These are phyloP conservation scores for Deakozyma indianensis DNA, from an alignment of 805 yeast species.

Conservation along the genomic window DNA sequence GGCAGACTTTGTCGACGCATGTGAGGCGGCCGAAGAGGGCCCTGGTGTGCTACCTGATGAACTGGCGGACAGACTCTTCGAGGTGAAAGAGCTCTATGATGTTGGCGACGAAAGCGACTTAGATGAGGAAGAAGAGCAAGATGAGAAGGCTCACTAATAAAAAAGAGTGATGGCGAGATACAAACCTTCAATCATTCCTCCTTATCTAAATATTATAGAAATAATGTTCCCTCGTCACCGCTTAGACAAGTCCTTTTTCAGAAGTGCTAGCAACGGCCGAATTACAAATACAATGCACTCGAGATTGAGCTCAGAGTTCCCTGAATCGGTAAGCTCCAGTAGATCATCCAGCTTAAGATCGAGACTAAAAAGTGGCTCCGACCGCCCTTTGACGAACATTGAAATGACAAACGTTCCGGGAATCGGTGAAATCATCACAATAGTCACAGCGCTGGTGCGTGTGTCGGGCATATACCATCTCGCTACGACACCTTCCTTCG, in stretches of 20 bases:
- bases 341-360: constrained; percentile 22
- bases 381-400: constrained; percentile 17
- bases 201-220: neutral
- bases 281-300: constrained; percentile 18
- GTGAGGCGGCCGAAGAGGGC: neutral
- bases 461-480: constrained; percentile 16
- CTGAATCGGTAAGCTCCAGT: constrained; percentile 16
- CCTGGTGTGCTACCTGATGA: neutral
- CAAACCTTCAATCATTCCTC: neutral
- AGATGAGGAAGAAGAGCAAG: neutral
- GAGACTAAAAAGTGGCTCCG: constrained; percentile 17
- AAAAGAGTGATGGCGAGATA: neutral
- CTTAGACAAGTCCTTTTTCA: constrained; percentile 8
- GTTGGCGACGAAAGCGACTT: neutral
- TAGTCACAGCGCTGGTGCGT: constrained; percentile 9
- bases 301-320: constrained; percentile 15
- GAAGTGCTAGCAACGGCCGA: constrained; percentile 12
- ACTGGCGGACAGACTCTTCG: neutral
- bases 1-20: neutral
- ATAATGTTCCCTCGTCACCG: too few relatives aligned
- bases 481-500: constrained; percentile 16
- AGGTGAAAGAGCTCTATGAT: neutral
- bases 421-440: constrained; percentile 16
- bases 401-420: constrained; percentile 21
- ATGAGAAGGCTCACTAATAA: neutral